Evolutionary conservation across 2,329 filamentous ascomycete species (phyloP).

Genomic region (Pestalotiopsis sp.): DNA sequence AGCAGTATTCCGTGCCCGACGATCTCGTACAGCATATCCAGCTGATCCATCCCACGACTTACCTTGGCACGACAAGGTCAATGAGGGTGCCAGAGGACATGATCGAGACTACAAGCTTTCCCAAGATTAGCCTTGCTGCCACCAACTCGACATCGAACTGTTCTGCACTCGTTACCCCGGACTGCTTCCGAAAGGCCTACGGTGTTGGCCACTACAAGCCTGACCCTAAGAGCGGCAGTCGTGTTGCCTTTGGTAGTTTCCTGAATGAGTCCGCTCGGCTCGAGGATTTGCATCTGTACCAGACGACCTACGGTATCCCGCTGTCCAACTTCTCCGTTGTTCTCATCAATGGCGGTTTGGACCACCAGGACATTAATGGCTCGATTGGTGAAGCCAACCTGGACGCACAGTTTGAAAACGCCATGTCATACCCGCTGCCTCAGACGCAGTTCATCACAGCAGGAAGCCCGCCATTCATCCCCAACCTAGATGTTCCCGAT

Average conservation of each 20-base stretch:
- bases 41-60: conserved; percentile 45
- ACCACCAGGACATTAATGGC: conserved; percentile 35
- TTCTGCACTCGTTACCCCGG: conserved; percentile 43
- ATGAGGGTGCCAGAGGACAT: conserved; percentile 11
- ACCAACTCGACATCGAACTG: conserved; percentile 25
- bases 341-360: conserved; percentile 40
- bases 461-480: conserved; percentile 34
- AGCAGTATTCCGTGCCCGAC: conserved; percentile 25
- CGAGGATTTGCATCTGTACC: conserved; percentile 43
- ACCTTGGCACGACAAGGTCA: conserved; percentile 36
- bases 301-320: conserved; percentile 41
- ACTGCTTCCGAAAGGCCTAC: conserved; percentile 52
- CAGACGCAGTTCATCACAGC: conserved; percentile 35
- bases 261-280: conserved; percentile 53
- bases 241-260: conserved; percentile 54
- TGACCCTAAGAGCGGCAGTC: conserved; percentile 46
- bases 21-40: conserved; percentile 37
- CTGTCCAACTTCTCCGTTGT: conserved; percentile 46
- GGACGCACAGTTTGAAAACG: conserved; percentile 33
- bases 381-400: conserved; percentile 31
- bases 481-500: conserved; percentile 23
- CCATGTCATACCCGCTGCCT: conserved; percentile 32
- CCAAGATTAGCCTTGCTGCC: background rate
- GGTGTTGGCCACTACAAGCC: conserved; percentile 49
- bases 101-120: background rate